Percentiles rank a stretch among this genome's conserved stretches.
These are phyloP conservation scores for Phoma sp. DNA, from an alignment of 2,329 filamentous ascomycete genomes.

Conservation along the genomic window DNA sequence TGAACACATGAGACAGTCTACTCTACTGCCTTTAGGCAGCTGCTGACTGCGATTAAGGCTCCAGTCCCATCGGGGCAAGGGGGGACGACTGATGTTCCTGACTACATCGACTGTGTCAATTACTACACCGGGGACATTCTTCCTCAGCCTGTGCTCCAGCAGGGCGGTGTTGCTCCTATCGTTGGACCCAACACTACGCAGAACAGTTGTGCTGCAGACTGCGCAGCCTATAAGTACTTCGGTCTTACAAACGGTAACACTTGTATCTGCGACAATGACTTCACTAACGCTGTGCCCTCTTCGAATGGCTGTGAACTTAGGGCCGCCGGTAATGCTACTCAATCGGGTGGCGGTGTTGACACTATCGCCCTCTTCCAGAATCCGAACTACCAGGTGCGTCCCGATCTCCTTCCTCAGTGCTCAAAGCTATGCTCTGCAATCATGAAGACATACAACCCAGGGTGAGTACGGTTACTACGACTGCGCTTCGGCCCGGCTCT, in stretches of 20 bases:
- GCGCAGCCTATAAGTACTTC: constrained; percentile 4
- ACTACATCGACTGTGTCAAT: too few species aligned
- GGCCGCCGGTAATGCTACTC: neutral
- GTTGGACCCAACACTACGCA: neutral
- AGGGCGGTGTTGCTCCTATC: too few species aligned
- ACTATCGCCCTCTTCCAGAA: neutral
- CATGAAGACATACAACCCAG: neutral
- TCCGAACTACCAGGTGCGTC: constrained; percentile 8
- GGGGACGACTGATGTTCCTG: neutral
- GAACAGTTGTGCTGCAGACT: neutral
- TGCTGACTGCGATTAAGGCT: constrained; percentile 16
- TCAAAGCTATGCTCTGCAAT: constrained; percentile 21
- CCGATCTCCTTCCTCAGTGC: constrained; percentile 8
- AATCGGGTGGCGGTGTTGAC: neutral
- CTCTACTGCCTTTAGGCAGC: constrained; percentile 18
- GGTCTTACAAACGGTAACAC: neutral
- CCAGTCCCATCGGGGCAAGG: neutral
- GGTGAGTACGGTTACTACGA: constrained; percentile 3
- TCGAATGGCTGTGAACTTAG: neutral
- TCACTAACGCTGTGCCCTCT: neutral
- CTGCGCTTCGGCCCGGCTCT: constrained; percentile 4
- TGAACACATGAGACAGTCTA: constrained; percentile 18
- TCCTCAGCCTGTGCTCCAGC: too few species aligned
- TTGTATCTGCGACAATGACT: constrained; percentile 4
- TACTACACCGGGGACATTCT: too few species aligned